phyloP scores from a whole-genome alignment of 495 filamentous ascomycete genomes.

The Penicillium canariense region DNA sequence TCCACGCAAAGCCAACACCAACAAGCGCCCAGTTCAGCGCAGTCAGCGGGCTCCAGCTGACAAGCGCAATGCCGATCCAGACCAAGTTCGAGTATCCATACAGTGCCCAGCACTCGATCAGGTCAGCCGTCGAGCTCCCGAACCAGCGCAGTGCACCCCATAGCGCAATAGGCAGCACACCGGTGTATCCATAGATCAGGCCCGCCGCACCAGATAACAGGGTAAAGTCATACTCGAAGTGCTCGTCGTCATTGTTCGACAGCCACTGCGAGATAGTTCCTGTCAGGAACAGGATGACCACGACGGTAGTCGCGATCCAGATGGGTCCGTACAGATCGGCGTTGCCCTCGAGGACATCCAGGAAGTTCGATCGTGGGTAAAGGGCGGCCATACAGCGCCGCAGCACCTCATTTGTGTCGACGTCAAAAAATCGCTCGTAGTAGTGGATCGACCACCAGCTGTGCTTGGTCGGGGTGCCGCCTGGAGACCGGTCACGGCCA shows the following conservation, averaged over 20 bases:
- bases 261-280: constrained; percentile 93
- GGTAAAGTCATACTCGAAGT: constrained; percentile 84
- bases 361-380: constrained; percentile 87
- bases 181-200: constrained; percentile 90
- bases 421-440: constrained; percentile 97
- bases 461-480: constrained; percentile 64
- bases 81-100: constrained; percentile 96
- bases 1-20: constrained; percentile 81
- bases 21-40: constrained; percentile 94
- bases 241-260: constrained; percentile 54
- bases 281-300: constrained; percentile 90
- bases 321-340: constrained; percentile 94
- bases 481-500: constrained; percentile 42
- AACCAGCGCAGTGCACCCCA: constrained; percentile 94
- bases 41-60: constrained; percentile 80
- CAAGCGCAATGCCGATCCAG: constrained; percentile 92
- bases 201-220: constrained; percentile 81
- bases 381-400: constrained; percentile 78
- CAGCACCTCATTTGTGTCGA: constrained; percentile 86
- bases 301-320: constrained; percentile 98
- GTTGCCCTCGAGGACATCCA: constrained; percentile 95
- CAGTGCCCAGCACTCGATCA: constrained; percentile 89
- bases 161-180: constrained; percentile 74
- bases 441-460: constrained; percentile 90
- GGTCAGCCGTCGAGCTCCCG: constrained; percentile 71